Evolutionary conservation across 2,329 filamentous ascomycete species (phyloP).

Genomic region (Albifimbria verrucaria): DNA sequence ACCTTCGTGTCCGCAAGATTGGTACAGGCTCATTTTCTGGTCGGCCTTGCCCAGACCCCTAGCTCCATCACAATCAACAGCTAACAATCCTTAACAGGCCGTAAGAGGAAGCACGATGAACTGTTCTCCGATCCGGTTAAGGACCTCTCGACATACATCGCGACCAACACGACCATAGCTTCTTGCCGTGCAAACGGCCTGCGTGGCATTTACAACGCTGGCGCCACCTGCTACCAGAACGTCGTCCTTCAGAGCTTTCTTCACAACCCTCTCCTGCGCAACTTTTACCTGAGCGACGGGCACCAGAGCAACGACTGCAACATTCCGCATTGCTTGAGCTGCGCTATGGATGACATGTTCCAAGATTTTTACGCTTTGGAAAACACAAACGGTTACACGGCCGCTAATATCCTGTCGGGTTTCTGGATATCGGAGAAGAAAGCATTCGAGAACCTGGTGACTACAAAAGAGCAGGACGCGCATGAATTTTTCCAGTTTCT

Average conservation of each 20-base stretch:
- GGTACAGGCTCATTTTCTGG: conserved; percentile 63
- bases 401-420: conserved; percentile 81
- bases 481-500: conserved; percentile 97
- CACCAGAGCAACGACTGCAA: conserved; percentile 76
- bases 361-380: conserved; percentile 69
- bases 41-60: conserved; percentile 32
- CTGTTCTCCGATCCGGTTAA: conserved; percentile 60
- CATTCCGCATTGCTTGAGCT: conserved; percentile 60
- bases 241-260: conserved; percentile 91
- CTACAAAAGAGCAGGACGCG: conserved; percentile 93
- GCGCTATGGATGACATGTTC: conserved; percentile 71
- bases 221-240: conserved; percentile 98
- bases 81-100: conserved; percentile 36
- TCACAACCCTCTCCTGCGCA: conserved; percentile 87
- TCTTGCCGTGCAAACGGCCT: conserved; percentile 85
- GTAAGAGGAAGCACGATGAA: conserved; percentile 75
- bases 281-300: conserved; percentile 88
- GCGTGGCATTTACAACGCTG: conserved; percentile 92
- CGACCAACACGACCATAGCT: conserved; percentile 72
- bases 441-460: conserved; percentile 72
- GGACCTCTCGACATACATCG: conserved; percentile 74
- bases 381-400: conserved; percentile 84
- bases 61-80: neutral
- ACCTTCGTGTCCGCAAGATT: conserved; percentile 67
- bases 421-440: conserved; percentile 84